phyloP scores from a whole-genome alignment of 176 grass and related monocot genomes.

The Chloris gayana region DNA sequence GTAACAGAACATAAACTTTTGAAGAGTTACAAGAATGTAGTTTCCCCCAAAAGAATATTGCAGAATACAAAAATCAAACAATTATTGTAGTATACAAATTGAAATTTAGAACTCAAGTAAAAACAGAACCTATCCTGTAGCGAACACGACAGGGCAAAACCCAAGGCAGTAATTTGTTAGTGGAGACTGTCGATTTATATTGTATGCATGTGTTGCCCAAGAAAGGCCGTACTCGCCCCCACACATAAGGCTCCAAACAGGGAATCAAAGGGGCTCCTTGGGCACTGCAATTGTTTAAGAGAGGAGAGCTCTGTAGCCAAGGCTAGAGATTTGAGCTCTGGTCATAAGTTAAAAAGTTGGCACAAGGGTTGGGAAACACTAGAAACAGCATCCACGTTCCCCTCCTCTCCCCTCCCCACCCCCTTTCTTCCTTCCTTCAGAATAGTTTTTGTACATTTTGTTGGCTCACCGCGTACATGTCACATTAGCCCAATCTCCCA shows the following conservation, averaged over 20 bases:
- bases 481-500: slow-evolving; percentile 57
- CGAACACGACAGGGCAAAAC: slow-evolving; percentile 53
- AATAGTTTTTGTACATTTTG: slow-evolving; percentile 58
- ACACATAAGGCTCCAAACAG: slow-evolving; percentile 84
- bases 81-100: slow-evolving; percentile 32
- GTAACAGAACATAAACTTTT: slow-evolving; percentile 7
- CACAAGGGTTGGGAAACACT: slow-evolving; percentile 89
- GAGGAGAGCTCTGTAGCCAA: slow-evolving; percentile 59
- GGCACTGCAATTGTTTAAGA: slow-evolving; percentile 58
- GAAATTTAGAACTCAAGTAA: slow-evolving; percentile 59
- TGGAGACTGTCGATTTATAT: slow-evolving; percentile 54
- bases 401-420: slow-evolving; percentile 58
- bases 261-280: slow-evolving; percentile 77
- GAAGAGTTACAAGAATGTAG: slow-evolving; percentile 42
- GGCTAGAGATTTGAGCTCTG: slow-evolving; percentile 73
- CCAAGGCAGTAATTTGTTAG: slow-evolving; percentile 63
- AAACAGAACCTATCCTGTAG: slow-evolving; percentile 48
- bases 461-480: slow-evolving; percentile 51
- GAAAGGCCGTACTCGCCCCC: slow-evolving; percentile 57
- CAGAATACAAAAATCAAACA: slow-evolving; percentile 22
- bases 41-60: slow-evolving; percentile 39
- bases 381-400: slow-evolving; percentile 99
- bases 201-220: slow-evolving; percentile 68
- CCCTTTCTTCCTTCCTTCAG: slow-evolving; percentile 42
- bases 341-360: slow-evolving; percentile 67